Conservation (phyloP, 2,329 filamentous ascomycete species). For the Juglanconis juglandina region DNA sequence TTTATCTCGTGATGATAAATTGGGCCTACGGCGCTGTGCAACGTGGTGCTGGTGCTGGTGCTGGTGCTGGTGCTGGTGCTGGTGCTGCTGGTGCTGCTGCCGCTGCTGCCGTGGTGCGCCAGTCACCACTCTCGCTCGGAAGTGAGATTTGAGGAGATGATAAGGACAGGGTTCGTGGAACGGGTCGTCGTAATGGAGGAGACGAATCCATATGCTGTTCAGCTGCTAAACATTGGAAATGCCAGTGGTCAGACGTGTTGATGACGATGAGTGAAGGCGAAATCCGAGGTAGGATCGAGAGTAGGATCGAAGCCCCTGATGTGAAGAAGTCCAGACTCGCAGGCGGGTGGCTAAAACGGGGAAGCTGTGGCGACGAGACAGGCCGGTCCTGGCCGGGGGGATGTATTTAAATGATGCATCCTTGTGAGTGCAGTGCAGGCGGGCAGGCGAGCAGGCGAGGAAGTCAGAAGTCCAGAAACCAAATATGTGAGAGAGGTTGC, state of each 20-base stretch:
- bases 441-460: no score
- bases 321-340: background rate
- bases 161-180: background rate
- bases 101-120: background rate
- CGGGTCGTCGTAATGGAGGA: background rate
- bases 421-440: background rate
- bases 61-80: background rate
- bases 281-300: background rate
- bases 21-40: conserved; percentile 7
- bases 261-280: no score
- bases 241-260: no score
- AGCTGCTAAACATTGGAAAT: background rate
- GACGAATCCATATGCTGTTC: background rate
- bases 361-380: conserved; percentile 1
- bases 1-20: conserved; percentile 12
- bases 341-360: background rate
- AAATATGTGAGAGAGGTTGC: no score
- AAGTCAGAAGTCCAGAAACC: no score
- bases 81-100: no score
- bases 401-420: background rate
- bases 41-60: background rate
- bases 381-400: background rate
- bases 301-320: background rate
- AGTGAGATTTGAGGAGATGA: background rate
- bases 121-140: background rate